Conservation (phyloP, 768 basidiomycete genomes). For the Auriscalpium orientale region DNA sequence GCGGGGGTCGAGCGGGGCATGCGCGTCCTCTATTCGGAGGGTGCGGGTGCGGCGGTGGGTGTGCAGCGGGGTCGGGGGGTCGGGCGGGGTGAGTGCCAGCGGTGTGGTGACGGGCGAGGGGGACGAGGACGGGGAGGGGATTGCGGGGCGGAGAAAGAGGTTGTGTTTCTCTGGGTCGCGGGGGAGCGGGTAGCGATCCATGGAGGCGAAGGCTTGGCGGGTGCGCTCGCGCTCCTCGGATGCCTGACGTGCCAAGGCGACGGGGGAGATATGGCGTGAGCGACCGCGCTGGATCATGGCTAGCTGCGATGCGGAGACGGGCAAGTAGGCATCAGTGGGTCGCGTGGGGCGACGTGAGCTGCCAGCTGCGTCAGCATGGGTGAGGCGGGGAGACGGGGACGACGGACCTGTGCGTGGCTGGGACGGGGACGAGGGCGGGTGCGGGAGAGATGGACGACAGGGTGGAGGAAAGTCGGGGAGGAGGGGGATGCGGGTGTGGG, state of each 20-base stretch:
- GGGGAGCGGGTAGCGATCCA: slow-evolving; percentile 5
- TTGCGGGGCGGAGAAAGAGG: background rate
- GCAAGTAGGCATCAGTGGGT: too few species aligned
- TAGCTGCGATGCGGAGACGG: background rate
- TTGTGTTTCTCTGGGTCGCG: slow-evolving; percentile 6
- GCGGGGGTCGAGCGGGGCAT: slow-evolving; percentile 11
- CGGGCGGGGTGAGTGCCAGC: slow-evolving; percentile 8
- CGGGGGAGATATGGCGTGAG: slow-evolving; percentile 11
- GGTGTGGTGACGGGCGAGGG: slow-evolving; percentile 5
- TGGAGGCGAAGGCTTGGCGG: background rate
- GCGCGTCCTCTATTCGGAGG: background rate
- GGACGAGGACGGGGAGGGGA: background rate
- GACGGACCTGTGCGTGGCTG: too few species aligned
- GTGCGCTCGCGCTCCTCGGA: slow-evolving; percentile 13
- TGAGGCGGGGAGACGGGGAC: too few species aligned
- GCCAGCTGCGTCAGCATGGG: too few species aligned
- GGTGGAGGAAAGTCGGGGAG: too few species aligned
- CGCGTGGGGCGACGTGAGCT: too few species aligned
- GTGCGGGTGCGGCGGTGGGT: background rate
- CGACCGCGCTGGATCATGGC: slow-evolving; percentile 13
- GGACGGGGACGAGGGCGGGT: too few species aligned
- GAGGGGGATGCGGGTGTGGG: too few species aligned
- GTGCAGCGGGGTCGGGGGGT: slow-evolving; percentile 2
- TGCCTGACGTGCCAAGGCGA: slow-evolving; percentile 16
- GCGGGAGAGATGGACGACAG: too few species aligned